Evolutionary conservation across 345 rosid species (phyloP).

Genomic region (Erysimum cheiranthoides): DNA sequence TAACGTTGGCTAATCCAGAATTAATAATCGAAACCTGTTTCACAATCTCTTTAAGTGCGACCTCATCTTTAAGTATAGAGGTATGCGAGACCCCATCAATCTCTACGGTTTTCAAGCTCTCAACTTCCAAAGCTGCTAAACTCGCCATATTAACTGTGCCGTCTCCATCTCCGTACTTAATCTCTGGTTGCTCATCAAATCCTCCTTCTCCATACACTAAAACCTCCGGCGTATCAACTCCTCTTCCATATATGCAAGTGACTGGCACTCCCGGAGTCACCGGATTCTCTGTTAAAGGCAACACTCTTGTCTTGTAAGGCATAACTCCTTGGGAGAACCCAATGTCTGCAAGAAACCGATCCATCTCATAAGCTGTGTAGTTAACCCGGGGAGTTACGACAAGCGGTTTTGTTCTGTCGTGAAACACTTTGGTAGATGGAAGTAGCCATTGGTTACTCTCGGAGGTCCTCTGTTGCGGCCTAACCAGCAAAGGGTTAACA

Average conservation of each 20-base stretch:
- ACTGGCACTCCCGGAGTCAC: constrained; percentile 61
- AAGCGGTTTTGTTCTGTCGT: constrained; percentile 44
- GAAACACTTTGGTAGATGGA: constrained; percentile 64
- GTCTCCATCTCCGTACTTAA: constrained; percentile 82
- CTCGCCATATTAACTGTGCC: constrained; percentile 86
- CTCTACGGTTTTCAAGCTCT: constrained; percentile 52
- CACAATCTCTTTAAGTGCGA: constrained; percentile 57
- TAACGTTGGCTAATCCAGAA: constrained; percentile 16
- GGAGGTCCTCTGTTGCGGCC: constrained; percentile 75
- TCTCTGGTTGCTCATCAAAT: constrained; percentile 65
- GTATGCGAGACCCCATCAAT: constrained; percentile 65
- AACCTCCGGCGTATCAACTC: constrained; percentile 67
- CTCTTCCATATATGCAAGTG: constrained; percentile 69
- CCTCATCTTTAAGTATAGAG: constrained; percentile 55
- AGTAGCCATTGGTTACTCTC: constrained; percentile 91
- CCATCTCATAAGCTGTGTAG: constrained; percentile 63
- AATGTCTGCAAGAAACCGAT: constrained; percentile 58
- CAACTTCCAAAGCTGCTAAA: constrained; percentile 64
- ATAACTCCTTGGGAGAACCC: constrained; percentile 67
- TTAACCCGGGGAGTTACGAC: constrained; percentile 54
- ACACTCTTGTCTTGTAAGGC: constrained; percentile 63
- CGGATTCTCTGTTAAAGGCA: constrained; percentile 53
- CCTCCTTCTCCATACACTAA: constrained; percentile 57
- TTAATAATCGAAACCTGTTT: constrained; percentile 58
- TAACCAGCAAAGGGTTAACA: constrained; percentile 75